These are phyloP conservation scores for Solanum virginianum DNA, from an alignment of 257 asterid genomes.

Conservation along the genomic window DNA sequence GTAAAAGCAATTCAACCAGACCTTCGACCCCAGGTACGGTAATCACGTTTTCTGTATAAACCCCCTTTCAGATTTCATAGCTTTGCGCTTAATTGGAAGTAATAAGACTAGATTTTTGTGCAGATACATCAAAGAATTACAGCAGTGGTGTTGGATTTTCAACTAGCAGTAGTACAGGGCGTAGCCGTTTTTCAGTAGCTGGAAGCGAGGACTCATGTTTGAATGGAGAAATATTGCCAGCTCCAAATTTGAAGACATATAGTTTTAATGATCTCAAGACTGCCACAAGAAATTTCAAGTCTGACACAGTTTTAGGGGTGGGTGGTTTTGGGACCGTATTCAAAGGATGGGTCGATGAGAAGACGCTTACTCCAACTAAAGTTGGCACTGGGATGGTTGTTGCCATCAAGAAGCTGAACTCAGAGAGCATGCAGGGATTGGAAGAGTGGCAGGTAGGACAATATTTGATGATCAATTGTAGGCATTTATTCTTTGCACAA, in stretches of 20 bases:
- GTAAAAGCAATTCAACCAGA: slow-evolving; percentile 3
- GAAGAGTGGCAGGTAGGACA: slow-evolving; percentile 38
- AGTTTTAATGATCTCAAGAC: slow-evolving; percentile 22
- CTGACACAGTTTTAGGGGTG: slow-evolving; percentile 30
- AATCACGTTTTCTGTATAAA: neutral
- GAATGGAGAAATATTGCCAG: slow-evolving; percentile 21
- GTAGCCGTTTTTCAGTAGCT: slow-evolving; percentile 26
- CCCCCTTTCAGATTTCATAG: neutral
- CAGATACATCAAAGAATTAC: slow-evolving; percentile 40
- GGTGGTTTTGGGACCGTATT: slow-evolving; percentile 47
- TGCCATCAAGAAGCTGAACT: slow-evolving; percentile 38
- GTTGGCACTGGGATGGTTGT: slow-evolving; percentile 28
- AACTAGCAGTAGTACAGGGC: slow-evolving; percentile 22
- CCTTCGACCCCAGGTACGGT: slow-evolving; percentile 46
- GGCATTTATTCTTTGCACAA: neutral
- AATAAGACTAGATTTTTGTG: neutral
- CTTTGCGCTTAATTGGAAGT: neutral
- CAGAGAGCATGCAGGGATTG: slow-evolving; percentile 35
- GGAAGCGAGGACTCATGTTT: slow-evolving; percentile 17
- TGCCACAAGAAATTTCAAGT: slow-evolving; percentile 32
- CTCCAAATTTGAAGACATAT: slow-evolving; percentile 20
- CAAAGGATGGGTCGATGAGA: slow-evolving; percentile 47
- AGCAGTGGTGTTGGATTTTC: slow-evolving; percentile 22
- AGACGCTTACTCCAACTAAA: slow-evolving; percentile 22
- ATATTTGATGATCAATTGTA: neutral